These are phyloP conservation scores for Neostapfia colusana DNA, from an alignment of 176 grass and related monocot genomes.

Conservation along the genomic window DNA sequence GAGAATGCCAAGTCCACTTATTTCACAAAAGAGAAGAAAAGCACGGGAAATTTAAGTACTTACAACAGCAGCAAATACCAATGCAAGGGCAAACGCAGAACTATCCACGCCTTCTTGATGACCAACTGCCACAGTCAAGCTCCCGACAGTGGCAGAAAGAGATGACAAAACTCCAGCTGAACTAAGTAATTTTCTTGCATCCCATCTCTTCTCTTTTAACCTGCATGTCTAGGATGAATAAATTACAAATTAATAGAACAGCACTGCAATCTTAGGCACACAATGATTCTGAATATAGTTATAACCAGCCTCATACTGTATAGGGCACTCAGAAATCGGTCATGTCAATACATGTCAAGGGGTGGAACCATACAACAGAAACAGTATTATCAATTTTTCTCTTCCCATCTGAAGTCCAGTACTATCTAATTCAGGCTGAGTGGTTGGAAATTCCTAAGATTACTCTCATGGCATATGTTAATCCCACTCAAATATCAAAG, in stretches of 20 bases:
- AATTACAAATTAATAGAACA: slow-evolving; percentile 40
- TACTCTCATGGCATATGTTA: background rate
- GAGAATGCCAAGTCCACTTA: background rate
- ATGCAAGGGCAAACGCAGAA: slow-evolving; percentile 77
- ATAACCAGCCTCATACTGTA: background rate
- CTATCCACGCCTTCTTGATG: slow-evolving; percentile 78
- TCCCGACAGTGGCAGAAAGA: slow-evolving; percentile 72
- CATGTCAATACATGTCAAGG: background rate
- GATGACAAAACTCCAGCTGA: slow-evolving; percentile 93
- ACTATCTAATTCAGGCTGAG: background rate
- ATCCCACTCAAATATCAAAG: background rate
- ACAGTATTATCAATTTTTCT: background rate
- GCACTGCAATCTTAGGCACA: background rate
- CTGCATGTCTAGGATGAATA: slow-evolving; percentile 89
- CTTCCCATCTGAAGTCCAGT: background rate
- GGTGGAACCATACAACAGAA: background rate
- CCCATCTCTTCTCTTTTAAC: slow-evolving; percentile 97
- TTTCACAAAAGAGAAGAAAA: slow-evolving; percentile 34
- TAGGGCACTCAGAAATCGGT: background rate
- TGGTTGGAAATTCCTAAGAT: no score
- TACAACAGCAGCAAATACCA: slow-evolving; percentile 89
- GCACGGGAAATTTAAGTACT: slow-evolving; percentile 35
- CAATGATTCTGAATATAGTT: background rate
- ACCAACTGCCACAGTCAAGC: slow-evolving; percentile 65
- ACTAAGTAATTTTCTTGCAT: slow-evolving; percentile 80